Evolutionary conservation across 768 basidiomycete genomes (phyloP), one percentile per base, ranked within the genome.

Genomic region (Leccinum variicolor): DNA sequence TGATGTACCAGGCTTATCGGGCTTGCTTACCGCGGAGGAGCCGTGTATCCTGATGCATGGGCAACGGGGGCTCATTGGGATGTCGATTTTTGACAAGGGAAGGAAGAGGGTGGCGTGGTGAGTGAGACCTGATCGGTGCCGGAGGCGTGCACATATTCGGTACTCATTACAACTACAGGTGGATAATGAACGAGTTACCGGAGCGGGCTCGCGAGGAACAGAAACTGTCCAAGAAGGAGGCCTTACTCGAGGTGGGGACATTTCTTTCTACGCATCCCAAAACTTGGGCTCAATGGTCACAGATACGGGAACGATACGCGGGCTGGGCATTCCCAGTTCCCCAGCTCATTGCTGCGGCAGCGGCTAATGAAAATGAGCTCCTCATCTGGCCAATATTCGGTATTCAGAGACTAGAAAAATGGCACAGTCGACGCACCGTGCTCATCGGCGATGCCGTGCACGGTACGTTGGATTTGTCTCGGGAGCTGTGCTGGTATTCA

Each of bases 381-480:
- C 59, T 69, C 15, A 26, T 73, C 33, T 73, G 68, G 70, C 70
- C 70, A n/a, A 34, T 69, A 21, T 73, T 62, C 21, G 61, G 62
- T 47, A 60, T 70, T 5, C 57, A 55, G 26, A 71, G 57, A 47
- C 60, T 71, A 43, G 55, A 63, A 39, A 59, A 28, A 26, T 68
- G 68, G 70, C 59, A 70, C 39, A 62, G 69, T 51, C 57, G 53
- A 48, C 62, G 62, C 9, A 61, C 66, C 31, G 64, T 73, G 7
- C 63, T 71, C n/a, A 61, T 73, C 23, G 70, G 70, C 3, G 71
- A 71, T n/a, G 70, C 70, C 48, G 69, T 67, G 47, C 70, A 73
- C 58, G 69, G 70, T 72, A 52, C 3, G 66, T 59, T 29, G 25
- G 14, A 17, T 39, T 9, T 52, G 17, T 43, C 7, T 31, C 3